Percentiles rank a stretch among this genome's conserved stretches.
Evolutionary conservation across 495 filamentous ascomycete species (phyloP).

Genomic region (Aspergillus ellipticus): DNA sequence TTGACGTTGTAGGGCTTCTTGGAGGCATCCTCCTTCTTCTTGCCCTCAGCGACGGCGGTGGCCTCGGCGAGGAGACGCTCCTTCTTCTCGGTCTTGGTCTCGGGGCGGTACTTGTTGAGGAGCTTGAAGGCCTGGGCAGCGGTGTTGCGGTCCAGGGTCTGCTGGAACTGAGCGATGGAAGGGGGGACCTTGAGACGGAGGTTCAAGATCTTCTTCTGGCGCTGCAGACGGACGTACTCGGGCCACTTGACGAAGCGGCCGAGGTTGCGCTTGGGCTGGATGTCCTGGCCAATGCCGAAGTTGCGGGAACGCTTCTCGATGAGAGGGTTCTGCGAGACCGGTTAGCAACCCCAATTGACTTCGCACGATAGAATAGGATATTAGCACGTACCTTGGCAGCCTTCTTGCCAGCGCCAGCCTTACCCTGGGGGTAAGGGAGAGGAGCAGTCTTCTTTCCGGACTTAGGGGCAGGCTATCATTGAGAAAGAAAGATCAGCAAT

Average conservation of each 20-base stretch:
- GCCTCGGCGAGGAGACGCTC: constrained; percentile 98
- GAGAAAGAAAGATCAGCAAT: constrained; percentile 98
- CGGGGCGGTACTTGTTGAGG: constrained; percentile 98
- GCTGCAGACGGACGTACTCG: constrained; percentile 96
- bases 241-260: constrained; percentile 99
- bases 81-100: constrained; percentile 99
- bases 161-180: constrained; percentile 95
- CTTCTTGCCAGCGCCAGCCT: constrained; percentile 95
- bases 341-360: constrained; percentile 28
- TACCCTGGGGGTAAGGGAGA: constrained; percentile 91
- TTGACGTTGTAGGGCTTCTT: constrained; percentile 99
- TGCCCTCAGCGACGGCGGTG: constrained; percentile 91
- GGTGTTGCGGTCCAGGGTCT: constrained; percentile 96
- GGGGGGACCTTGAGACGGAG: constrained; percentile 98
- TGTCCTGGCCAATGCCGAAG: constrained; percentile 98
- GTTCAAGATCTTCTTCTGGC: constrained; percentile 99
- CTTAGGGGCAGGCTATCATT: constrained; percentile 97
- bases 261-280: constrained; percentile 96
- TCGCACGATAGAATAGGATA: constrained; percentile 3
- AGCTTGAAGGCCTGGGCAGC: constrained; percentile 97
- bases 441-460: constrained; percentile 92
- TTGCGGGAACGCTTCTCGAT: constrained; percentile 96
- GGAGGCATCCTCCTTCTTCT: constrained; percentile 99
- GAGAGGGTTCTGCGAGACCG: constrained; percentile 80
- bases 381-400: constrained; percentile 75